Evolutionary conservation across 2,329 filamentous ascomycete species (phyloP).

Genomic region (Aspergillus japonicus): DNA sequence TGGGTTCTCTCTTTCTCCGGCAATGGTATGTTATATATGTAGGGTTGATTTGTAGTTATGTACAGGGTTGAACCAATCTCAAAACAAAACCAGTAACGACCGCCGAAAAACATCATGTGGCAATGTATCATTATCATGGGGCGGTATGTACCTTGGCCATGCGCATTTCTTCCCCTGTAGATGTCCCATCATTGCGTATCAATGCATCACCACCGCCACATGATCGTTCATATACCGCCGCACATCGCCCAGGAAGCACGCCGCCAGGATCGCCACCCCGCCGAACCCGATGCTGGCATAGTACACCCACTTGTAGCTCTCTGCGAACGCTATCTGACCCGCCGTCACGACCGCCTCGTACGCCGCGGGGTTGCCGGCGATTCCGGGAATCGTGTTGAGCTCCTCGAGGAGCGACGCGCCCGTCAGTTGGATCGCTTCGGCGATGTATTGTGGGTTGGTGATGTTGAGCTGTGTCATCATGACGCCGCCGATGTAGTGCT

Average conservation of each 20-base stretch:
- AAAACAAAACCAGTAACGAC: too few relatives aligned
- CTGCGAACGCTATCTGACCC: constrained; percentile 57
- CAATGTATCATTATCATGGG: too few relatives aligned
- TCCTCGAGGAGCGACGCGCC: constrained; percentile 52
- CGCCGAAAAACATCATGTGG: too few relatives aligned
- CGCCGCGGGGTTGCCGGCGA: constrained; percentile 51
- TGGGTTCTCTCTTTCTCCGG: too few relatives aligned
- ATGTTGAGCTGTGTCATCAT: constrained; percentile 53
- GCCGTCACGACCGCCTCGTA: constrained; percentile 56
- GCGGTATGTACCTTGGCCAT: too few relatives aligned
- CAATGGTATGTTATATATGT: too few relatives aligned
- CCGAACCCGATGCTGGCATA: constrained; percentile 64
- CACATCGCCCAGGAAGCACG: constrained; percentile 60
- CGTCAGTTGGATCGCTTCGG: constrained; percentile 54
- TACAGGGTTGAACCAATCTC: too few relatives aligned
- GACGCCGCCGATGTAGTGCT: constrained; percentile 50
- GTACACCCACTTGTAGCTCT: constrained; percentile 62
- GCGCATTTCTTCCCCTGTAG: too few relatives aligned
- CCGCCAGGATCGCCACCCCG: constrained; percentile 54
- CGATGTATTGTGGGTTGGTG: constrained; percentile 48
- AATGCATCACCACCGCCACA: constrained; percentile 51
- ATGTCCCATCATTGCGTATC: background rate
- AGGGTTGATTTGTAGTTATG: too few relatives aligned
- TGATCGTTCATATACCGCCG: constrained; percentile 59
- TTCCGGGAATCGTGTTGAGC: constrained; percentile 52